Evolutionary conservation across 768 basidiomycete genomes (phyloP).

Genomic region (Mycena floridula): DNA sequence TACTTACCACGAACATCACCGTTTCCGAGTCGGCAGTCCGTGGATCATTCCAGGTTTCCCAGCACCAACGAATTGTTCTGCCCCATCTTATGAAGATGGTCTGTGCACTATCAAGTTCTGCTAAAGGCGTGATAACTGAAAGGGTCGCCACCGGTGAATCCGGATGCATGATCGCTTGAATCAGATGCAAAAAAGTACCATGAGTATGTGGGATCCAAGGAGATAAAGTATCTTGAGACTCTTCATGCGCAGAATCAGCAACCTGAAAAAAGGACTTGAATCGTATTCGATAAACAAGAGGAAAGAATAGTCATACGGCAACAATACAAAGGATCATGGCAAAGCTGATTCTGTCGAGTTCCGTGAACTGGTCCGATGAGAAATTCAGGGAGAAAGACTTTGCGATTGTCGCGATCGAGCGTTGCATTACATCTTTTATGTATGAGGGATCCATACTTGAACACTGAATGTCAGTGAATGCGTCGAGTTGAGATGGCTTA

Average conservation of each 20-base stretch:
- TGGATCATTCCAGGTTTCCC: conserved; percentile 56
- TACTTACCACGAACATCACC: conserved; percentile 42
- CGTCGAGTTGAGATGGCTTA: not conserved
- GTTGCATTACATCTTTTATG: conserved; percentile 9
- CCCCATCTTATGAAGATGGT: conserved; percentile 56
- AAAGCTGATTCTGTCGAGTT: conserved; percentile 24
- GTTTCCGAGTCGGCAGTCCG: conserved; percentile 42
- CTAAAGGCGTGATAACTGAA: conserved; percentile 12
- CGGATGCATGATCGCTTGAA: conserved; percentile 33
- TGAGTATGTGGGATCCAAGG: conserved; percentile 43
- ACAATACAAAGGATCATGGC: conserved; percentile 38
- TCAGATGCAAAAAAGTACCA: conserved; percentile 34
- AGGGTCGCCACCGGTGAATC: conserved; percentile 13
- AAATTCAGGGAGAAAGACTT: conserved; percentile 7
- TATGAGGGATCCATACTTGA: not conserved
- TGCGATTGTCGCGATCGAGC: conserved; percentile 9
- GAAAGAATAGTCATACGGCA: conserved; percentile 23
- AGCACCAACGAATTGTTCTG: conserved; percentile 53
- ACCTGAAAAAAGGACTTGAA: no score
- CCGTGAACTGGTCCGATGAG: conserved; percentile 12
- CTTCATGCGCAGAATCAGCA: no score
- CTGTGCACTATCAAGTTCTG: conserved; percentile 35
- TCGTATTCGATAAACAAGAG: no score
- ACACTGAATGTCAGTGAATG: not conserved
- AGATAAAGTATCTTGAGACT: conserved; percentile 1